Evolutionary conservation across 2,329 filamentous ascomycete species (phyloP), one percentile per base, ranked within the genome.

Genomic region (Fonsecaea erecta): DNA sequence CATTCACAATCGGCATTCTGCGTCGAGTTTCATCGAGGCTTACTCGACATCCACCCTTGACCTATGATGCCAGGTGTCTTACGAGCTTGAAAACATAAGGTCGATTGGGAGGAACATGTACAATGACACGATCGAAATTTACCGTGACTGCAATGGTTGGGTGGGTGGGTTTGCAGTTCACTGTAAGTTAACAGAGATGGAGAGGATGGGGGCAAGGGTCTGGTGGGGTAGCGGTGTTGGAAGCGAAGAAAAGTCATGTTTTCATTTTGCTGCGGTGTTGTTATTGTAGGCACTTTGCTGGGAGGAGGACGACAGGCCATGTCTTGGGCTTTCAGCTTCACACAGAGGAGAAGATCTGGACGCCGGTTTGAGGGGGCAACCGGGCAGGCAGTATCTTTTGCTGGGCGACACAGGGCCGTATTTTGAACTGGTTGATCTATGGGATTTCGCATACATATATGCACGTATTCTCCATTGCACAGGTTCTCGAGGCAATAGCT

Each of bases 91-190:
- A 28, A 37, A 12, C n/a, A n/a, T 16, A 54, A 53, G 43, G 24
- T 52, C 12, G 26, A 21, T 18, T 24, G 37, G 35, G 11, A 51
- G 7, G 43, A 35, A 21, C 21, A 43, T 24, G 40, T 34, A 62
- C 40, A 54, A 66, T 57, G 52, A 60, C 21, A 52, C 30, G 34
- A 32, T 40, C 24, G 21, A 5, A 43, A 35, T 40, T 60, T 59
- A 60, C 62, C 48, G 62, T 65, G 65, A 60, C 65, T 67, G 65
- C 62, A 67, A 67, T 35, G 65, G 65, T 43, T 55, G 65, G 65
- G 62, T 46, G 65, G 65, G 62, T 32, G 62, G 65, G 65, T 56
- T 60, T 67, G 65, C 65, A 67, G 65, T 56, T 62, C 65, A 63
- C 65, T 46, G 65, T 67, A 67, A 65, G 65, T 67, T 24, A 48